Percentiles rank a stretch among this genome's conserved stretches.
Conservation (phyloP, 352 stramenopile species). For the Plasmopara viticola region DNA sequence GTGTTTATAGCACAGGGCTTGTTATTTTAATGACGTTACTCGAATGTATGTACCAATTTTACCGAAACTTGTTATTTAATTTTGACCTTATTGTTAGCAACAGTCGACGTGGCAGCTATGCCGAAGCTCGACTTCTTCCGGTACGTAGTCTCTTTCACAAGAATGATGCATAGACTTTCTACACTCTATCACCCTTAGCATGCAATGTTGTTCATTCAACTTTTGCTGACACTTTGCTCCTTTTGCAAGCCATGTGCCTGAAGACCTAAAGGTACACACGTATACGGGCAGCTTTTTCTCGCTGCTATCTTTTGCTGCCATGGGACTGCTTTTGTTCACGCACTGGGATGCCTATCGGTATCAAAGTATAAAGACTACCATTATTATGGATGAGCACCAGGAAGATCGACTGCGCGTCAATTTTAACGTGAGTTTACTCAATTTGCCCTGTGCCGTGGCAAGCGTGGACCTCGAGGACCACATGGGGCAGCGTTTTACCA, state of each 20-base stretch:
- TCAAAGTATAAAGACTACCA: conserved; percentile 41
- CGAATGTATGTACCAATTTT: neutral
- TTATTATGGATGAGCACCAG: conserved; percentile 69
- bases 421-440: conserved; percentile 78
- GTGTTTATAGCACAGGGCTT: too few relatives aligned
- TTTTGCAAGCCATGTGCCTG: conserved; percentile 51
- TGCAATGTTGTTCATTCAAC: conserved; percentile 1
- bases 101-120: conserved; percentile 25
- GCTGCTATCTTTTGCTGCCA: conserved; percentile 52
- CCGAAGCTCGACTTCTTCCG: conserved; percentile 59
- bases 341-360: conserved; percentile 52
- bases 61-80: neutral
- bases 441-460: conserved; percentile 59
- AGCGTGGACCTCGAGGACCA: conserved; percentile 78
- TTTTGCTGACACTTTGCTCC: neutral
- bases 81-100: conserved; percentile 5
- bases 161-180: neutral
- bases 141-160: conserved; percentile 22
- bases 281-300: conserved; percentile 60
- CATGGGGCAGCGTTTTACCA: conserved; percentile 69
- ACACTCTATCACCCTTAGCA: neutral
- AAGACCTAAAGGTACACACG: conserved; percentile 63
- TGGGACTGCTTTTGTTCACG: conserved; percentile 43
- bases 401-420: conserved; percentile 80
- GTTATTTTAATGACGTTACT: too few relatives aligned